Percentiles rank a stretch among this genome's conserved stretches.
Conservation (phyloP, 768 basidiomycete species). For the Auriscalpium microsporum region DNA sequence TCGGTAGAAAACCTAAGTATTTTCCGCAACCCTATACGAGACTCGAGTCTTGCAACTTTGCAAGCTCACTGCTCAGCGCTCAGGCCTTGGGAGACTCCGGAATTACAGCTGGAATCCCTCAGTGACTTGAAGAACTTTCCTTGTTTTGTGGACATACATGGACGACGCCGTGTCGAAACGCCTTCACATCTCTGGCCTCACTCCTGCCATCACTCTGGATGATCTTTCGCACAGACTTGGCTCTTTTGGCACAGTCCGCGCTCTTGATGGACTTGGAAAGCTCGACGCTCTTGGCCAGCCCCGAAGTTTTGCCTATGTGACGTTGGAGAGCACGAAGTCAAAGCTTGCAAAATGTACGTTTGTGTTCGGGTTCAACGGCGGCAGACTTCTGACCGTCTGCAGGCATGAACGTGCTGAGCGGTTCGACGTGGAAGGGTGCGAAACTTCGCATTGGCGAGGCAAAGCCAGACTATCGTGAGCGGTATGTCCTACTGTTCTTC, state of each 20-base stretch:
- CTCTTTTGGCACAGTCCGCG: conserved; percentile 59
- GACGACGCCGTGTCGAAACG: conserved; percentile 38
- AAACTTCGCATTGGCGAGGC: conserved; percentile 79
- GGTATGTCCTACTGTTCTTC: conserved; percentile 32
- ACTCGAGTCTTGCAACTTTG: no score
- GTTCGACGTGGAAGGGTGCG: conserved; percentile 83
- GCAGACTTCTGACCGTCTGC: background rate
- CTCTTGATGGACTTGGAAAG: conserved; percentile 61
- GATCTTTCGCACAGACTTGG: conserved; percentile 54
- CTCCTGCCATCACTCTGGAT: conserved; percentile 46
- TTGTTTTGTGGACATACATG: background rate
- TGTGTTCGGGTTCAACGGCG: background rate
- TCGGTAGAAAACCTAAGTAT: no score
- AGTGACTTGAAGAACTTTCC: background rate
- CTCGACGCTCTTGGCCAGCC: conserved; percentile 58
- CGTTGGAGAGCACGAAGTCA: conserved; percentile 52
- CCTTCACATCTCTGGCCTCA: conserved; percentile 69
- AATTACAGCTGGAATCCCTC: no score
- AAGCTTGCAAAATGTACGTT: conserved; percentile 59
- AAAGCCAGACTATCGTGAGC: conserved; percentile 61
- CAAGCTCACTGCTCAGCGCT: no score
- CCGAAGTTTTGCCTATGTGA: conserved; percentile 66
- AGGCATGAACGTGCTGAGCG: conserved; percentile 73
- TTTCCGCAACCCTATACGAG: no score
- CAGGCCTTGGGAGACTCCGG: no score